Base-by-base conservation (phyloP, 257 asterid genomes). In the Ligustrum vulgare region DNA sequence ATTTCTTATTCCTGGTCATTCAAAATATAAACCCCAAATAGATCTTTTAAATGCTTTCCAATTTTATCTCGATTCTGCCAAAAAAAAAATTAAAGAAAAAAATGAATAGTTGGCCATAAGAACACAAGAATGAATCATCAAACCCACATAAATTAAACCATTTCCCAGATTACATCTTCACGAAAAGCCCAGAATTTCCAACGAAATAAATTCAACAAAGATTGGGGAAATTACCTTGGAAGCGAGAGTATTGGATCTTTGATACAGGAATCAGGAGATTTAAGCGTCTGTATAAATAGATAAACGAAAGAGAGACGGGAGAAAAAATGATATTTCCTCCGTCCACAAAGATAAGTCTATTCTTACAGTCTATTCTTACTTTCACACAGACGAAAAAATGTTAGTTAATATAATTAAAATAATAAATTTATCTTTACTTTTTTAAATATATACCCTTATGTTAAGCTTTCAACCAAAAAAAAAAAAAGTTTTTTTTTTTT, bases 161-260 rank as follows among this genome's bases (percentile, higher is more conserved):
- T 36, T 13, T 8, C 63, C 36, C 10, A 32, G 10, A 43, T 64
- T 4, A 39, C 13, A 39, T 39, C 13, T 2, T 10, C 13, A 39
- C 10, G 5, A 64, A 75, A 35, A 45, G 51, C 33, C 65, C 65
- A 6, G 41, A 75, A 25, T 16, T 51, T 25, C 15, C 28, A 16
- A 41, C 12, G 39, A 56, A 76, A 31, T 31, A 37, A n/a, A 69
- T 8, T 4, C 71, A 31, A 51, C 3, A 25, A 18, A 63, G 23
- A 71, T 20, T 18, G 33, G 8, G 33, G 64, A 34, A 34, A 6
- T 64, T 67, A 78, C 81, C 70, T 69, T 62, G 33, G 3, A 23
- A 33, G 2, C 41, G 6, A 70, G 2, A 39, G 5, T 35, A 76
- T 36, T 12, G 69, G 80, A 56, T 69, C 72, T 6, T 16, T 32